Evolutionary conservation across 306 rosid species (phyloP).

Genomic region (Pterocarpus macrocarpus): DNA sequence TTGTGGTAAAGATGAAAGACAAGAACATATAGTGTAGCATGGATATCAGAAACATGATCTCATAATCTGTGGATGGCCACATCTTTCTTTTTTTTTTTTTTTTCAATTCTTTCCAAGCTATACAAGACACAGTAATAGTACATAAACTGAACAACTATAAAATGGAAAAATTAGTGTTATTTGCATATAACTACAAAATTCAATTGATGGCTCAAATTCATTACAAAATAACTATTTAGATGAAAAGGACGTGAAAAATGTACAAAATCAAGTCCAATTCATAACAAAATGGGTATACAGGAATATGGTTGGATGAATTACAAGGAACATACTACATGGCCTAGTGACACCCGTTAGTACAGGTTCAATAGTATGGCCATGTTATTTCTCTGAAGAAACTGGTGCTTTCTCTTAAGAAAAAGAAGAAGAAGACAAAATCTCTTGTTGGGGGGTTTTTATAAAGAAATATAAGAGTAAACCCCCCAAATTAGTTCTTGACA

Average conservation of each 20-base stretch:
- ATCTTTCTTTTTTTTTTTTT: not conserved
- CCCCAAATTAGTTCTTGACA: too few species aligned
- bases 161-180: not conserved
- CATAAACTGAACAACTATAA: not conserved
- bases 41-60: not conserved
- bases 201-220: constrained; percentile 11
- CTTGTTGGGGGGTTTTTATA: too few species aligned
- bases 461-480: too few species aligned
- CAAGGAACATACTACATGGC: not conserved
- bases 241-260: constrained; percentile 21
- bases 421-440: too few species aligned
- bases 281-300: not conserved
- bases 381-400: too few species aligned
- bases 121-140: not conserved
- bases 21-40: too few species aligned
- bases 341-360: not conserved
- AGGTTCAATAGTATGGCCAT: constrained; percentile 10
- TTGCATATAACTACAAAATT: too few species aligned
- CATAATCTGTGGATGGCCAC: not conserved
- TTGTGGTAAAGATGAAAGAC: too few species aligned
- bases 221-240: not conserved
- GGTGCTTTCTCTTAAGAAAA: too few species aligned
- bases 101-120: not conserved
- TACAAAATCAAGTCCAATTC: not conserved
- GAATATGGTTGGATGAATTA: not conserved